Percentiles rank a stretch among this genome's conserved stretches.
These are phyloP conservation scores for Albatrellus sp. DNA, from an alignment of 1,284 basidiomycete genomes.

Conservation along the genomic window DNA sequence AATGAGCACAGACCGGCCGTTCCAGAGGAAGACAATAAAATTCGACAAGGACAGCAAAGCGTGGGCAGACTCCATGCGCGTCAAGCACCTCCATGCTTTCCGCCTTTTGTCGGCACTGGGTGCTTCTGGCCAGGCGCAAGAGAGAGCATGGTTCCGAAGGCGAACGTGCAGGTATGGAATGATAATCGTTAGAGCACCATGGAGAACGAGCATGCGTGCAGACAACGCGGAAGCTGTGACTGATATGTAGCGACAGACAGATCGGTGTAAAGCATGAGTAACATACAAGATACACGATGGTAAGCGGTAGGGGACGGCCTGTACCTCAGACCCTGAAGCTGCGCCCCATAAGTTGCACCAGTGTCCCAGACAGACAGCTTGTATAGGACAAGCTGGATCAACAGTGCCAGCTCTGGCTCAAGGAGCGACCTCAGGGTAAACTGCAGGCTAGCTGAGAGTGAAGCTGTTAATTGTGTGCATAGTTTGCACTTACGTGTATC, in stretches of 20 bases:
- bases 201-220: slow-evolving; percentile 46
- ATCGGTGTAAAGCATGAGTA: not conserved
- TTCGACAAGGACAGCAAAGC: slow-evolving; percentile 54
- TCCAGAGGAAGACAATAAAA: slow-evolving; percentile 77
- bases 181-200: slow-evolving; percentile 66
- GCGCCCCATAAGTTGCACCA: slow-evolving; percentile 83
- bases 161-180: slow-evolving; percentile 72
- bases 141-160: slow-evolving; percentile 65
- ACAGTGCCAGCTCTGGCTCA: slow-evolving; percentile 72
- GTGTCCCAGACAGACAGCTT: slow-evolving; percentile 76
- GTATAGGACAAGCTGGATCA: slow-evolving; percentile 73
- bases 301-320: slow-evolving; percentile 17
- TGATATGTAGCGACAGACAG: slow-evolving; percentile 7
- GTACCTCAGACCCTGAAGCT: slow-evolving; percentile 79
- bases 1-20: slow-evolving; percentile 55
- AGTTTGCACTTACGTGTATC: slow-evolving; percentile 43
- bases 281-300: slow-evolving; percentile 23
- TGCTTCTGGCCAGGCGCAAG: slow-evolving; percentile 81
- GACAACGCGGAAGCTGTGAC: slow-evolving; percentile 50
- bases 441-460: slow-evolving; percentile 21
- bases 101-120: slow-evolving; percentile 68
- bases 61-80: slow-evolving; percentile 56
- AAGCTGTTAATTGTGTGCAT: not conserved
- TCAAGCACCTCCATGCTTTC: slow-evolving; percentile 65
- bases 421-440: slow-evolving; percentile 51